Conservation (phyloP, 2,329 filamentous ascomycete genomes). For the Alternaria hordeiaustralica region DNA sequence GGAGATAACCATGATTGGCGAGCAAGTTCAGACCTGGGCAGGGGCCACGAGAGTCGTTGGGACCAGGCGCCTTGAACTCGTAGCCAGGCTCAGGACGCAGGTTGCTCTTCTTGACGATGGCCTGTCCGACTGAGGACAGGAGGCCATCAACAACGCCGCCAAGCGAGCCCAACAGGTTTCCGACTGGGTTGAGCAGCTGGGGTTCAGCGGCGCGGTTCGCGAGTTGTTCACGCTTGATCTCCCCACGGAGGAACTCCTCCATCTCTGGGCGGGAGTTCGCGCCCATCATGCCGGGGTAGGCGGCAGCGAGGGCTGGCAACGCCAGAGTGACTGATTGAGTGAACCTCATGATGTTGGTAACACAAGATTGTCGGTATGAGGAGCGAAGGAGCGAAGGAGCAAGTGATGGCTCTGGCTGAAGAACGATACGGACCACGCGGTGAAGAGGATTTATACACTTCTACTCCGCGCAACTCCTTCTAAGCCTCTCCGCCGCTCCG, state of each 20-base stretch:
- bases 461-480: not conserved
- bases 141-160: slow-evolving; percentile 20
- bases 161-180: slow-evolving; percentile 11
- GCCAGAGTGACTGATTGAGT: slow-evolving; percentile 13
- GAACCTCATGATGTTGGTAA: slow-evolving; percentile 19
- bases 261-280: slow-evolving; percentile 18
- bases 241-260: slow-evolving; percentile 14
- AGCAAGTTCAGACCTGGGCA: slow-evolving; percentile 62
- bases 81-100: slow-evolving; percentile 30
- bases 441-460: not conserved
- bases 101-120: slow-evolving; percentile 21
- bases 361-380: not conserved
- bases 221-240: slow-evolving; percentile 14
- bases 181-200: slow-evolving; percentile 12
- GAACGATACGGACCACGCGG: not conserved
- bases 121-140: slow-evolving; percentile 24
- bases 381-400: not conserved
- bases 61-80: slow-evolving; percentile 21
- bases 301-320: slow-evolving; percentile 19
- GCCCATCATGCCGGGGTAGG: slow-evolving; percentile 26
- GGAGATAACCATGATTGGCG: slow-evolving; percentile 60
- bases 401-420: not conserved
- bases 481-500: not conserved
- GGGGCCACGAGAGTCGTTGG: slow-evolving; percentile 42
- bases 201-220: slow-evolving; percentile 13